These are phyloP conservation scores for Penicillium verhagenii DNA, from an alignment of 495 filamentous ascomycete species.

Conservation along the genomic window DNA sequence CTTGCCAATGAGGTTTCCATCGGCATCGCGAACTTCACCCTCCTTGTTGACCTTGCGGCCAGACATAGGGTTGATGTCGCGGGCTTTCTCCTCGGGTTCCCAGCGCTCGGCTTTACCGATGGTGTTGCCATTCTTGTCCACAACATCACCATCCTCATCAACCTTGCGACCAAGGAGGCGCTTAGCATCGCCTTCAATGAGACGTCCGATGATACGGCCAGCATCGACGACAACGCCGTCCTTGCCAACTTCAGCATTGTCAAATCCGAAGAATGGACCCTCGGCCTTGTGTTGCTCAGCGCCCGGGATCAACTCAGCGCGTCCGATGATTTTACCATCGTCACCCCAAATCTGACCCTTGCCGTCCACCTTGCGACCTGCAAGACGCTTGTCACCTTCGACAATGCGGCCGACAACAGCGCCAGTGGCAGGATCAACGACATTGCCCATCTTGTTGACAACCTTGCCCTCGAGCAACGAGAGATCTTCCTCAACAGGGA, in stretches of 20 bases:
- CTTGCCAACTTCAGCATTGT: conserved; percentile 69
- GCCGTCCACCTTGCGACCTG: conserved; percentile 80
- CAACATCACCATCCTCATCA: conserved; percentile 80
- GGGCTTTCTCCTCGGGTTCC: conserved; percentile 73
- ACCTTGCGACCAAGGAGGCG: conserved; percentile 70
- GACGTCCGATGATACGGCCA: conserved; percentile 69
- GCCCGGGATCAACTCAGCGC: conserved; percentile 75
- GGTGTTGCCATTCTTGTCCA: conserved; percentile 78
- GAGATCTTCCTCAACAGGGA: conserved; percentile 51
- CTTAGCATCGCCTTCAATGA: conserved; percentile 71
- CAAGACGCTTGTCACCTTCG: conserved; percentile 69
- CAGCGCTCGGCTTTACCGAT: conserved; percentile 81
- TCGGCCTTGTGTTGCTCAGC: conserved; percentile 68
- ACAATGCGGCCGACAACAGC: conserved; percentile 71
- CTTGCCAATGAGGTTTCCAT: conserved; percentile 78
- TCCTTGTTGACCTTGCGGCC: conserved; percentile 78
- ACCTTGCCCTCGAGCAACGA: conserved; percentile 76
- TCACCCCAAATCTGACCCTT: conserved; percentile 81
- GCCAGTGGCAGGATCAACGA: conserved; percentile 69
- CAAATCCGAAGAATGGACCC: conserved; percentile 75
- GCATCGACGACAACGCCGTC: conserved; percentile 68
- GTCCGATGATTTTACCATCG: conserved; percentile 73
- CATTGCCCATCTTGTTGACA: conserved; percentile 82
- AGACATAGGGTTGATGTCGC: conserved; percentile 65
- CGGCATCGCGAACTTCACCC: conserved; percentile 76